phyloP scores from a whole-genome alignment of 495 filamentous ascomycete species.

The Rhypophila decipiens region DNA sequence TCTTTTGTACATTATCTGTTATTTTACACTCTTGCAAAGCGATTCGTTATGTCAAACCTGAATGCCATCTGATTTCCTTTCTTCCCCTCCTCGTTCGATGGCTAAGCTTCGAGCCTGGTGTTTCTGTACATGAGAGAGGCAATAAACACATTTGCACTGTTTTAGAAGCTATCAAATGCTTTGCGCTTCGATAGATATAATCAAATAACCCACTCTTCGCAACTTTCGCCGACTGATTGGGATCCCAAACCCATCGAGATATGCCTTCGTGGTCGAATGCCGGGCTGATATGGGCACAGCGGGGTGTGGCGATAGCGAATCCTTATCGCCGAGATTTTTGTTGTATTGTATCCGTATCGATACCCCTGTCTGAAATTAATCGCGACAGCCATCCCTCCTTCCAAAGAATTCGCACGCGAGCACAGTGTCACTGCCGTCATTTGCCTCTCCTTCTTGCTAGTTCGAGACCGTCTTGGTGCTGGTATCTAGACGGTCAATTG shows the following conservation, averaged over 20 bases:
- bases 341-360: not conserved
- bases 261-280: not conserved
- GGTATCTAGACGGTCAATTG: not conserved
- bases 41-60: not conserved
- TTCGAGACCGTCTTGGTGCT: too few species aligned
- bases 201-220: too few species aligned
- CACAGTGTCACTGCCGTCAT: too few species aligned
- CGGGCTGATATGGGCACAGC: not conserved
- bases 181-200: too few species aligned
- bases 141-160: too few species aligned
- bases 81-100: not conserved
- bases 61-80: not conserved
- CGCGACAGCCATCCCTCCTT: too few species aligned
- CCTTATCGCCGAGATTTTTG: not conserved
- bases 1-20: not conserved
- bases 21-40: not conserved
- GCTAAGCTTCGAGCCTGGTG: not conserved
- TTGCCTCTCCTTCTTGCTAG: too few species aligned
- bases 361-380: not conserved
- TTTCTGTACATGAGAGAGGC: not conserved
- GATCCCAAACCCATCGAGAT: too few species aligned
- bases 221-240: too few species aligned
- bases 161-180: too few species aligned
- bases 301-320: constrained; percentile 2
- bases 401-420: too few species aligned